A percentile compares a stretch with the other conserved stretches of the same genome.
These are phyloP conservation scores for Saccharomycopsis fibuligera DNA, from an alignment of 805 yeast genomes.

Conservation along the genomic window DNA sequence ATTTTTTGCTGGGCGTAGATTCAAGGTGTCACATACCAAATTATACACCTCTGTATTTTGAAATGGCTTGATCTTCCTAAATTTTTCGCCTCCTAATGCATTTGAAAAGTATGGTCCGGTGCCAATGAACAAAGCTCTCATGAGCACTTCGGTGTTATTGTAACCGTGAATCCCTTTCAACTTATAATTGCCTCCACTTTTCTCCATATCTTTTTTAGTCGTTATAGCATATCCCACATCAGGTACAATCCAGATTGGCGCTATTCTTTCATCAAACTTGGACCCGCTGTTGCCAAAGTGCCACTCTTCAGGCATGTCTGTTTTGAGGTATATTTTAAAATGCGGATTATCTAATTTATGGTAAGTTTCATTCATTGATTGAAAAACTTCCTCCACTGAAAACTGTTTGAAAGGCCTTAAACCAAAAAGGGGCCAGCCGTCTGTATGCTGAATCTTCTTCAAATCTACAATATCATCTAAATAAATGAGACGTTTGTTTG, in stretches of 20 bases:
- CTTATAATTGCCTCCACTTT: conserved; percentile 41
- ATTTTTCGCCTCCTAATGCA: conserved; percentile 20
- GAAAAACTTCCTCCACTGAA: conserved; percentile 39
- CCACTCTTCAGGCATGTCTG: conserved; percentile 42
- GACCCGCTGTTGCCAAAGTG: conserved; percentile 26
- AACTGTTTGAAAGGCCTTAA: conserved; percentile 47
- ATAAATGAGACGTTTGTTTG: conserved; percentile 58
- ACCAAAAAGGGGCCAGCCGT: conserved; percentile 87
- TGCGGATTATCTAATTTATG: conserved; percentile 33
- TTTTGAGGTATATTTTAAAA: conserved; percentile 45
- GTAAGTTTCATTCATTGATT: conserved; percentile 34
- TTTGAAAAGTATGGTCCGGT: conserved; percentile 69
- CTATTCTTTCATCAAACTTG: conserved; percentile 53
- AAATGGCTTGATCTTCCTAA: conserved; percentile 49
- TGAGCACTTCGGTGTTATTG: conserved; percentile 64
- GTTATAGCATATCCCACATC: conserved; percentile 72
- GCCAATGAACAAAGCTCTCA: conserved; percentile 79
- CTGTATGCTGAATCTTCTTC: conserved; percentile 50
- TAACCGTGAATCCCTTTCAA: conserved; percentile 85
- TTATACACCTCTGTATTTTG: conserved; percentile 68
- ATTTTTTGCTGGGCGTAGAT: conserved; percentile 45
- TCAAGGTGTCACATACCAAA: conserved; percentile 61
- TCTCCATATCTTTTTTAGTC: conserved; percentile 41
- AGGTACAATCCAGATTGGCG: conserved; percentile 84
- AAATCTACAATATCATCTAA: conserved; percentile 66